Conservation (phyloP, 805 yeast genomes). For the Zygosaccharomyces gambellarensis region DNA sequence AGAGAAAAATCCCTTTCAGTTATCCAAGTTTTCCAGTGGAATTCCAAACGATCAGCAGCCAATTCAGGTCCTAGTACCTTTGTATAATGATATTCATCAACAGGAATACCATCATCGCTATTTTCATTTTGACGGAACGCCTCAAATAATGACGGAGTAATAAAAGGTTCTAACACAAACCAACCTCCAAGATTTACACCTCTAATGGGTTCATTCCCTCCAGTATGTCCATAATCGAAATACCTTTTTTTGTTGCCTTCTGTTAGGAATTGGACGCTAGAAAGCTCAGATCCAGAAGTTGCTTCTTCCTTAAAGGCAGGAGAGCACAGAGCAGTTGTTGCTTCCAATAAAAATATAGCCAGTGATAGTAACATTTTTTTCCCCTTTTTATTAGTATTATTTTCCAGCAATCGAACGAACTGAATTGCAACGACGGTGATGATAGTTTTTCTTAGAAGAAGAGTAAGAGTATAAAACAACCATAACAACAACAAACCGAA, state of each 20-base stretch:
- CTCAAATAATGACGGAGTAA: slow-evolving; percentile 70
- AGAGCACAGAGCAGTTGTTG: neutral
- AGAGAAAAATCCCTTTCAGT: slow-evolving; percentile 64
- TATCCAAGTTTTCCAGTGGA: slow-evolving; percentile 78
- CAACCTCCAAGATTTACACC: slow-evolving; percentile 89
- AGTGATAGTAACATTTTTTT: neutral
- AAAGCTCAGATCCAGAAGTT: neutral
- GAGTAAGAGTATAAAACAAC: neutral
- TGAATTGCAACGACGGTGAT: neutral
- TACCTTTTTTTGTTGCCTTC: slow-evolving; percentile 17
- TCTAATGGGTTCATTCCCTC: slow-evolving; percentile 14
- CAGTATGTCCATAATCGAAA: slow-evolving; percentile 15
- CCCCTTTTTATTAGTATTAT: too few species aligned
- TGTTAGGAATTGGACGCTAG: slow-evolving; percentile 14
- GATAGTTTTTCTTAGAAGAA: neutral
- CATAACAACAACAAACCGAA: neutral
- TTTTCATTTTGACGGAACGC: slow-evolving; percentile 38
- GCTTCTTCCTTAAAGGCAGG: neutral
- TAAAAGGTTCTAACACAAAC: slow-evolving; percentile 80
- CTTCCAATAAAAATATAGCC: neutral
- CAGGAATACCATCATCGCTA: slow-evolving; percentile 48
- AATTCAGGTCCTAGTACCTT: slow-evolving; percentile 54
- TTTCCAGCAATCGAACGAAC: too few species aligned
- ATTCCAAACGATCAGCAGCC: slow-evolving; percentile 46
- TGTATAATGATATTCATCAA: slow-evolving; percentile 76